phyloP scores from a whole-genome alignment of 192 early-diverging fungal species.

The Rhizophagus clarus region DNA sequence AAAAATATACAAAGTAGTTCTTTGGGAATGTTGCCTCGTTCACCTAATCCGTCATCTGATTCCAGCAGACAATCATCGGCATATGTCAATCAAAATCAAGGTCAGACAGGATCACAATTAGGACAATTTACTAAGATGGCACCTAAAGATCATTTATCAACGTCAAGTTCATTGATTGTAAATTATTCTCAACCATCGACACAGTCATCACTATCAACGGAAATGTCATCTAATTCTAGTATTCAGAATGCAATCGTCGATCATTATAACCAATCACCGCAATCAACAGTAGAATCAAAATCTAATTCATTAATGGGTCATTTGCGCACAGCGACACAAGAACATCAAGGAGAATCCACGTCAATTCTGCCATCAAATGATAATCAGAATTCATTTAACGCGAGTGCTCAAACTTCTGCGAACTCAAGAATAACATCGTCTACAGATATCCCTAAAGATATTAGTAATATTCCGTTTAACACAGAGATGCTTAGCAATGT shows the following conservation, averaged over 20 bases:
- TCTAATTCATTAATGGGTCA: background rate
- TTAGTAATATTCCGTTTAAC: background rate
- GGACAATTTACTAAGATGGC: conserved; percentile 17
- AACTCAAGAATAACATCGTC: background rate
- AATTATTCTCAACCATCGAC: conserved; percentile 14
- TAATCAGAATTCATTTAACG: background rate
- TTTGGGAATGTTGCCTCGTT: background rate
- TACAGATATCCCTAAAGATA: conserved; percentile 1
- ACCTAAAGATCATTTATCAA: conserved; percentile 9
- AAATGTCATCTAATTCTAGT: background rate
- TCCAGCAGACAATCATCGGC: background rate
- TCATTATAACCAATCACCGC: background rate
- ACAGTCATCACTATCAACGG: conserved; percentile 6
- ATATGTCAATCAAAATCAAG: conserved; percentile 1
- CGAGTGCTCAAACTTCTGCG: background rate
- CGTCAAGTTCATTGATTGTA: conserved; percentile 13
- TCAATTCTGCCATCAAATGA: background rate
- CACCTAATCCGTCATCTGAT: background rate
- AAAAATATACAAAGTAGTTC: conserved; percentile 24
- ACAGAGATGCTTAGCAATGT: background rate
- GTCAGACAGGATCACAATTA: background rate
- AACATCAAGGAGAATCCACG: background rate
- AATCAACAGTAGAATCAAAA: background rate
- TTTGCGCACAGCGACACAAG: conserved; percentile 5
- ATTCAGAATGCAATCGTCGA: conserved; percentile 7